Evolutionary conservation across 108 stramenopile genomes (phyloP), one percentile per base, ranked within the genome.

Genomic region (Bacterosira constricta): DNA sequence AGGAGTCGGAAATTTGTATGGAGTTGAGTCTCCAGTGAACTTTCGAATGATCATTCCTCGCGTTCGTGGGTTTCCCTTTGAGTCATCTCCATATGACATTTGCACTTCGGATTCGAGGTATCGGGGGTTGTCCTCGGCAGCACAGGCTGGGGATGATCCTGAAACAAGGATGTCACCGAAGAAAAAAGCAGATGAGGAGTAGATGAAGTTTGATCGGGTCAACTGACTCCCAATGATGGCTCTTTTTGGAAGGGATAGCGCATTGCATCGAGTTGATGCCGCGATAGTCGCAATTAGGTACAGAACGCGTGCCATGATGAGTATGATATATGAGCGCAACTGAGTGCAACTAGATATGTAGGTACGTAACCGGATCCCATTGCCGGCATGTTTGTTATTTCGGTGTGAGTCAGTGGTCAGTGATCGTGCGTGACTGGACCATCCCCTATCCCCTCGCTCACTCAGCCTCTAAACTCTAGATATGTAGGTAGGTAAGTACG

Each of bases 21-120:
- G 90, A 6, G 93, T 95, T 18, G 83, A 85, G 67, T 95, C 93
- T 31, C 93, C 93, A 4, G 93, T 95, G 21, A 88, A 89, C 10
- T 89, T 67, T 4, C 93, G 83, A 0, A 92, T 89, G 37, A 95
- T 68, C 10, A 90, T 50, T 7, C 93, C 93, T 36, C 88, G 62
- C 21, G 89, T 86, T 3, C 89, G 84, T 3, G 93, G 93, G 74
- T 90, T 90, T 21, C 88, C 89, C 45, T 88, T 75, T 20, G 60
- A 45, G 42, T 78, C 86, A 30, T 85, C 78, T 3, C 87, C 86
- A 68, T 80, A 87, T 47, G 77, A 86, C 92, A 94, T 94, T 64
- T 90, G 81, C 12, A 94, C 66, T 60, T 94, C 90, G 30, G 68
- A 69, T 7, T 94, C 92, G 62, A 94, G 70, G 76, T 86, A 93